A percentile compares a stretch with the other conserved stretches of the same genome.
Conservation (phyloP, 805 yeast species). For the Yamadazyma akitaensis region DNA sequence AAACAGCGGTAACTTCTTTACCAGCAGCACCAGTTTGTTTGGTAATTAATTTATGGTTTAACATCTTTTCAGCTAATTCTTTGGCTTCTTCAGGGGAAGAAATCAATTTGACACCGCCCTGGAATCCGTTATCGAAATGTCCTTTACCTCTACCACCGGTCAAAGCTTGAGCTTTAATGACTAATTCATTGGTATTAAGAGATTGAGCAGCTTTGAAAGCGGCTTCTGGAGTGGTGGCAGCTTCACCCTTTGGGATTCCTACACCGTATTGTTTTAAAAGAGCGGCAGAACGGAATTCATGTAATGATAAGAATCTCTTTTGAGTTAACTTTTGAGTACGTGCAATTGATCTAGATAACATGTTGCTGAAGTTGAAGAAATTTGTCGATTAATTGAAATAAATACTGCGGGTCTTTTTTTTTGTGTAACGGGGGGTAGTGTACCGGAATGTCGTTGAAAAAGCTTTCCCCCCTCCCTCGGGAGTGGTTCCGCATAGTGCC, state of each 20-base stretch:
- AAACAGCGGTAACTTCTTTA: slow-evolving; percentile 94
- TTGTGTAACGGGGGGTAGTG: slow-evolving; percentile 9
- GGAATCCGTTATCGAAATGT: slow-evolving; percentile 89
- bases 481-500: too few species aligned
- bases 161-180: slow-evolving; percentile 95
- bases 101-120: slow-evolving; percentile 95
- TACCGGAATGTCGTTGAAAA: slow-evolving; percentile 5
- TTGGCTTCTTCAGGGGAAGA: slow-evolving; percentile 81
- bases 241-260: slow-evolving; percentile 87
- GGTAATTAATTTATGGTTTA: slow-evolving; percentile 89
- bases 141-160: slow-evolving; percentile 99
- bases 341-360: slow-evolving; percentile 43
- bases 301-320: slow-evolving; percentile 80
- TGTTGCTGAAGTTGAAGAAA: slow-evolving; percentile 12
- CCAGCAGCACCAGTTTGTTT: slow-evolving; percentile 98
- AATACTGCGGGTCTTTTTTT: slow-evolving; percentile 1
- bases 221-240: slow-evolving; percentile 85
- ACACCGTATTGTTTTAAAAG: slow-evolving; percentile 79
- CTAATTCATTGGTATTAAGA: slow-evolving; percentile 77
- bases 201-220: slow-evolving; percentile 80
- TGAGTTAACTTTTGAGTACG: slow-evolving; percentile 41
- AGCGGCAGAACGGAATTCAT: slow-evolving; percentile 94
- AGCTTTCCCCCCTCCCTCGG: too few species aligned
- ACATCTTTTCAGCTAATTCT: slow-evolving; percentile 84
- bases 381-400: slow-evolving; percentile 2